Evolutionary conservation across 129 eudicot species (phyloP), one percentile per base, ranked within the genome.

Genomic region (Arctium minus): DNA sequence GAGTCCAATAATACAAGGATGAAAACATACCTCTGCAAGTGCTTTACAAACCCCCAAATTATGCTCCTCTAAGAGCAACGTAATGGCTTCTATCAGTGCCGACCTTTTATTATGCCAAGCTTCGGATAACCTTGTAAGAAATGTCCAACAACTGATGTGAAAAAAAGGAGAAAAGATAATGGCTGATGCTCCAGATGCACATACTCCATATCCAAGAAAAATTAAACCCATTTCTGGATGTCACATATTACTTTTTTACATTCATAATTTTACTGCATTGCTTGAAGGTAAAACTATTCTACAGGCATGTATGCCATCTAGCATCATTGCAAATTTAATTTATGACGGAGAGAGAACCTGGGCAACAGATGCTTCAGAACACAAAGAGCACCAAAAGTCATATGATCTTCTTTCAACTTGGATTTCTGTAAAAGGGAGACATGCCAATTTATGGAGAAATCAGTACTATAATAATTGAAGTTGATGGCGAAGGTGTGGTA

Each of bases 311-410:
- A 39, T 78, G 65, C 39, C 60, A 32, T 78, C 74, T 37, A 38
- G 81, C 33, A 39, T 35, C 81, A 78, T 37, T 78, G 50, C 71
- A 67, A 15, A 65, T 35, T 11, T 78, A 37, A 65, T 38, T 78
- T 13, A 65, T 36, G 39, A 78, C 2, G 29, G 9, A 18, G 72
- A 74, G 62, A 44, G 38, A 80, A 94, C 99, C 99, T 95, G 72
- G 99, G 99, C 87, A 93, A 85, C 9, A 96, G 94, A 92, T 96
- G 99, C 85, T 96, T 96, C 37, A 96, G 71, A 75, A 93, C 97
- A 83, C 90, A 90, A 8, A 96, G 96, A 80, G 97, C 94, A 72
- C 99, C 99, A 89, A 92, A 93, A 82, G 98, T 93, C 85, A 92
- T 73, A 68, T 91, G 89, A 73, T 93, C 94, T 90, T 96, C 99